Conservation (phyloP, 495 filamentous ascomycete genomes). For the Annulohypoxylon bovei region DNA sequence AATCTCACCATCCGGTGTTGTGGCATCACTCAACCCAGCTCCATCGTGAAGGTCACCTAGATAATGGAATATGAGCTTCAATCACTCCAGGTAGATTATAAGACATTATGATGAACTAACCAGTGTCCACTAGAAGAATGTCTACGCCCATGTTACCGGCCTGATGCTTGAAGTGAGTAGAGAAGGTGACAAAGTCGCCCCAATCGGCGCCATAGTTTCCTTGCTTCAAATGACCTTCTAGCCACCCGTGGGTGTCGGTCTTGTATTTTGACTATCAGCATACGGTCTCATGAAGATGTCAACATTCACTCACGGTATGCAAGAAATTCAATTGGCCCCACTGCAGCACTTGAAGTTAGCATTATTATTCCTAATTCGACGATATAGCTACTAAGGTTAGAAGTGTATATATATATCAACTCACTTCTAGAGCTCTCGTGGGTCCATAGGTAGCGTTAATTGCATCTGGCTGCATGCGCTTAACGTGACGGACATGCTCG, state of each 20-base stretch:
- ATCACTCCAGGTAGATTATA: neutral
- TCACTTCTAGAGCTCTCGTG: conserved; percentile 43
- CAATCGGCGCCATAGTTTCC: conserved; percentile 82
- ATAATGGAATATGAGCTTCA: neutral
- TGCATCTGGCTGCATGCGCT: conserved; percentile 62
- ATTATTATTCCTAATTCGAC: neutral
- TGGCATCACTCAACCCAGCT: conserved; percentile 83
- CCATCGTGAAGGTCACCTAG: conserved; percentile 68
- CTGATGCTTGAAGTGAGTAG: conserved; percentile 73
- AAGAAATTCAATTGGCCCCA: conserved; percentile 91
- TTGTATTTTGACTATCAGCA: conserved; percentile 12
- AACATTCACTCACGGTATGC: conserved; percentile 62
- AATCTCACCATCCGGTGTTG: conserved; percentile 77
- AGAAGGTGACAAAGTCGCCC: conserved; percentile 88
- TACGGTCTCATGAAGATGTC: neutral
- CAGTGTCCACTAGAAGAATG: conserved; percentile 82
- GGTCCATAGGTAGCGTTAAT: conserved; percentile 51
- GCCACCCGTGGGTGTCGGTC: conserved; percentile 82
- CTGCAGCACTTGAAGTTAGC: conserved; percentile 32
- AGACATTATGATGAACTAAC: conserved; percentile 66
- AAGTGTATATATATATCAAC: neutral
- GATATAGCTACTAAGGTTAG: neutral
- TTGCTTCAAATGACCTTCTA: conserved; percentile 83
- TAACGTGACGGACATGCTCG: conserved; percentile 53
- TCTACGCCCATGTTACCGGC: conserved; percentile 73